phyloP scores from a whole-genome alignment of 2,329 filamentous ascomycete genomes.

The Karstenula rhodostoma region DNA sequence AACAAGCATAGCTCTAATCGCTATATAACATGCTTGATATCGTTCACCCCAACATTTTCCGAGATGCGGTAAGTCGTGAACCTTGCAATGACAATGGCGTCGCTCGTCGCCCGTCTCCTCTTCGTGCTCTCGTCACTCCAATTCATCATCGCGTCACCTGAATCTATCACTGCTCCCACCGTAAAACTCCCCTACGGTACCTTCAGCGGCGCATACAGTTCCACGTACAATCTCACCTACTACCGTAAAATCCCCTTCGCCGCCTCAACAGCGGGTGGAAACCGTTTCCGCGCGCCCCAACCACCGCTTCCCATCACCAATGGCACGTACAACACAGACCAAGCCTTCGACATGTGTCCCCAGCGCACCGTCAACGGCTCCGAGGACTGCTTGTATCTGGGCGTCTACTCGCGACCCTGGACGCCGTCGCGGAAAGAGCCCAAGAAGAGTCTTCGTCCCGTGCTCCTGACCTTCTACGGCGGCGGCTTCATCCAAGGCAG shows the following conservation, averaged over 20 bases:
- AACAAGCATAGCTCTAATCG: constrained; percentile 14
- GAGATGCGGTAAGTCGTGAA: background rate
- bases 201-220: constrained; percentile 62
- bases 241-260: constrained; percentile 69
- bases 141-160: constrained; percentile 22
- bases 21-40: constrained; percentile 13
- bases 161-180: constrained; percentile 19
- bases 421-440: constrained; percentile 22
- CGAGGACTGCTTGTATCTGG: constrained; percentile 70
- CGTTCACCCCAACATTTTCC: background rate
- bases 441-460: constrained; percentile 57
- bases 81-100: constrained; percentile 22
- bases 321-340: constrained; percentile 63
- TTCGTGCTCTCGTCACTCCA: background rate
- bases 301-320: constrained; percentile 59
- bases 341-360: constrained; percentile 65
- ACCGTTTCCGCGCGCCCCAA: constrained; percentile 69
- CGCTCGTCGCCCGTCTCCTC: constrained; percentile 3
- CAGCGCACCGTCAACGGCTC: constrained; percentile 64
- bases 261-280: constrained; percentile 64
- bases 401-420: constrained; percentile 68
- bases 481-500: constrained; percentile 68
- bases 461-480: constrained; percentile 68
- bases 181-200: constrained; percentile 48
- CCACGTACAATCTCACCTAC: constrained; percentile 65